Base-by-base conservation (phyloP, 495 filamentous ascomycete species). In the Aspergillus sparsus region DNA sequence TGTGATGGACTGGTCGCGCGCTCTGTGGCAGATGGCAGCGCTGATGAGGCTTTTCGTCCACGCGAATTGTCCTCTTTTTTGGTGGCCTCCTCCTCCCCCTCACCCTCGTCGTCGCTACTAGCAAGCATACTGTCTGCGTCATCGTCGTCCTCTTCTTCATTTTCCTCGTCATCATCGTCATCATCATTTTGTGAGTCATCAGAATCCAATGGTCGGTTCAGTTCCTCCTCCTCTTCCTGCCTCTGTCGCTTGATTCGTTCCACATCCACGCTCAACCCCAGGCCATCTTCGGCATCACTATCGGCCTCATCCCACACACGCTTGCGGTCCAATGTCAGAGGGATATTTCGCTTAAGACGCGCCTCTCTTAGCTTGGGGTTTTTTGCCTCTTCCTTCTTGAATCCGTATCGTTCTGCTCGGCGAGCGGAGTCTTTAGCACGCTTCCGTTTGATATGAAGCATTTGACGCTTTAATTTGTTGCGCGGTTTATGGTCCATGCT, bases 271-370 rank as follows among this genome's bases (percentile, higher is more conserved):
- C 86, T 89, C 59, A 88, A 71, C 27, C 89, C 88, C 45, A 96
- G 75, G 0, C 76, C 79, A 63, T 84, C 77, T 44, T 78, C 76
- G 34, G 71, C 72, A 55, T 82, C 91, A 47, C 88, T 87, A 57
- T 89, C 89, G n/a, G 88, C 84, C 41, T 95, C 89, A 66, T 98
- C 94, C 93, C 93, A 98, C 53, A 90, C 85, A 68, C 94, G 75
- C 80, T 97, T 97, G 49, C 86, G 83, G 62, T 98, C 94, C 21
- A 97, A 83, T 3, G 91, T 97, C 41, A 85, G 69, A 2, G 94
- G 91, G 41, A 92, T 79, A 76, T 97, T 98, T 63, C 81, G 83
- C 62, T 80, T 85, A 50, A 91, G 77, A 63, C 94, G 82, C 54
- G 87, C 82, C 54, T 83, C 83, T 53, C 84, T 82, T 51, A 96